Evolutionary conservation across 805 yeast genomes (phyloP), one percentile per base, ranked within the genome.

Genomic region (Candida nanaspora): DNA sequence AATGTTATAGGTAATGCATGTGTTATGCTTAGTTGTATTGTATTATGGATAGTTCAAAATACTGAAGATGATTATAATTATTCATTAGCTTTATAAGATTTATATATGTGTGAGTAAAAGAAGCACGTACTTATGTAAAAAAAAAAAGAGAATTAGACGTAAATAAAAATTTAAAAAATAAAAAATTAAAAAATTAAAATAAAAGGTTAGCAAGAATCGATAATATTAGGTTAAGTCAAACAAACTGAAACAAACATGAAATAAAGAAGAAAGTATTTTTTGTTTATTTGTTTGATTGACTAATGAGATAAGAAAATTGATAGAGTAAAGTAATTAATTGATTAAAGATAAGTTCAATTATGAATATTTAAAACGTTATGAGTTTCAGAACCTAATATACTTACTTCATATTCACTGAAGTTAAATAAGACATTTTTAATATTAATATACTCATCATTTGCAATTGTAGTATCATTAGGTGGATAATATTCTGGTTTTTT

Each of bases 31-130:
- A 87, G 97, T 66, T 89, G 97, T 62, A 78, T 86, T 36, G 70
- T 82, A 8, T 67, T 93, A 52, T 93, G 98, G 98, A 68, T 91
- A 40, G 87, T 96, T 19, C 98, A 91, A 59, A 93, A 88, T 59
- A 81, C 88, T 44, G 97, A 93, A 61, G 98, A 93, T 56, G 98
- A 91, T 62, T 91, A 89, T 63, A 84, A 94, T 47, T 91, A 93
- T 59, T 83, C 95, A 35, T 74, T 89, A 58, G 88, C 95, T 39
- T 44, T 62, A 28, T 62, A 40, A 27, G 15, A 33, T 22, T n/a
- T 8, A 21, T 14, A n/a, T 33, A 33, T n/a, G 8, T 22, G 9
- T 33, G 9, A 10, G 8, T 31, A 31, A 31, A 31, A 6, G 21
- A 15, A 8, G 6, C 19, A 6, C 6, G 6, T 15, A 31, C n/a